These are phyloP conservation scores for Geotrichum armillariae DNA, from an alignment of 1,139 yeast genomes.

Conservation along the genomic window DNA sequence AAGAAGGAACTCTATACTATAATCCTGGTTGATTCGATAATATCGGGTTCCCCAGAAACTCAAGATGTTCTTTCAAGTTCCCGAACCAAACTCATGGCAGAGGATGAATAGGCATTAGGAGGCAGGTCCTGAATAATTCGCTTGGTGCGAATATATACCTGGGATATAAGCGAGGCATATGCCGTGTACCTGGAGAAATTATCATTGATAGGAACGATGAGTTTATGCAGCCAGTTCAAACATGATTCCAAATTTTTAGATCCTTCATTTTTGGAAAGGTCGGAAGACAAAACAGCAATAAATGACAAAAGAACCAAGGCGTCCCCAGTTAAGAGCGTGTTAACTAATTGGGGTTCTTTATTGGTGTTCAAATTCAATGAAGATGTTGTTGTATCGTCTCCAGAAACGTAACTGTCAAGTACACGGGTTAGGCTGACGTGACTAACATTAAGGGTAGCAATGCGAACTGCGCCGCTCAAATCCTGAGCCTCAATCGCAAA, in stretches of 20 bases:
- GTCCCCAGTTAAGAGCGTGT: slow-evolving; percentile 15
- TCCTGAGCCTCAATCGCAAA: slow-evolving; percentile 13
- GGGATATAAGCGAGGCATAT: slow-evolving; percentile 9
- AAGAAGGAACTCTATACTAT: too few relatives aligned
- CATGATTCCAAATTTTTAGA: slow-evolving; percentile 6
- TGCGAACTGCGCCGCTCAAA: slow-evolving; percentile 18
- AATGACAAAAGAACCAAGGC: slow-evolving; percentile 17
- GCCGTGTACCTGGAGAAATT: slow-evolving; percentile 15
- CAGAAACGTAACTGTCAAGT: slow-evolving; percentile 11
- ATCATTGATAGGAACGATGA: slow-evolving; percentile 18
- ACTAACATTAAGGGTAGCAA: slow-evolving; percentile 16
- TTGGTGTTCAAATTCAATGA: not conserved
- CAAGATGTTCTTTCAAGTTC: slow-evolving; percentile 10
- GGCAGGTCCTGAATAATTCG: slow-evolving; percentile 9
- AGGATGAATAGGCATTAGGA: not conserved
- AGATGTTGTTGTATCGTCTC: slow-evolving; percentile 1
- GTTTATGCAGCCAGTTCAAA: slow-evolving; percentile 18
- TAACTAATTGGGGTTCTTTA: slow-evolving; percentile 9
- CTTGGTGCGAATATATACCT: slow-evolving; percentile 12
- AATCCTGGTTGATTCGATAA: too few relatives aligned
- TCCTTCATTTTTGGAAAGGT: slow-evolving; percentile 11
- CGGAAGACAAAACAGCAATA: slow-evolving; percentile 21
- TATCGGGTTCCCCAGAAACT: too few relatives aligned
- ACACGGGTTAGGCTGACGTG: slow-evolving; percentile 17
- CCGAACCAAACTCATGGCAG: slow-evolving; percentile 3